Conservation (phyloP, 1,284 basidiomycete genomes). For the Coriolopsis trogii region DNA sequence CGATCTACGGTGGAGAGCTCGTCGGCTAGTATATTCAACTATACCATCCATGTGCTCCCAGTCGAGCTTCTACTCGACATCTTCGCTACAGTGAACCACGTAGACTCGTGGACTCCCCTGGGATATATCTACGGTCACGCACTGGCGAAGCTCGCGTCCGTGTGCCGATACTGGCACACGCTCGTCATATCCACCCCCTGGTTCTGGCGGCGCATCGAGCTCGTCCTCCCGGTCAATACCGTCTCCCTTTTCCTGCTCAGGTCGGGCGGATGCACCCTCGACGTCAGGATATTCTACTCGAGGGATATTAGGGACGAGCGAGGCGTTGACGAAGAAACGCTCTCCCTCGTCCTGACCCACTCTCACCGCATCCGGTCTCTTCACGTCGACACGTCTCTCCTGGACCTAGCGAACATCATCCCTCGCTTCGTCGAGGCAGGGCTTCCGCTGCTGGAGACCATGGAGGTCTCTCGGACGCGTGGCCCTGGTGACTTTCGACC, state of each 20-base stretch:
- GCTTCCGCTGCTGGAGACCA: slow-evolving; percentile 3
- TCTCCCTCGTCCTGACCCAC: slow-evolving; percentile 2
- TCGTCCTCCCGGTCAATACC: neutral
- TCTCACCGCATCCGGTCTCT: slow-evolving; percentile 6
- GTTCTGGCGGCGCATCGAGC: slow-evolving; percentile 13
- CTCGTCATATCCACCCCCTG: neutral
- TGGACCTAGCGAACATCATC: neutral
- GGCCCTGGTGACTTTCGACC: too few relatives aligned
- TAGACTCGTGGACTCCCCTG: neutral
- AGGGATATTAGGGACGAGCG: neutral
- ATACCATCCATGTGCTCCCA: neutral
- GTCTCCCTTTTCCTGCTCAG: neutral
- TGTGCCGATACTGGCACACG: slow-evolving; percentile 2
- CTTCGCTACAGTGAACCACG: neutral
- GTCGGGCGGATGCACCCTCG: slow-evolving; percentile 3
- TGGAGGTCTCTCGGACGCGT: too few relatives aligned
- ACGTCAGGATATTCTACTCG: slow-evolving; percentile 1
- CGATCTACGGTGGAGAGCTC: too few relatives aligned
- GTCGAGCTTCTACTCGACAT: neutral
- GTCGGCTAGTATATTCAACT: too few relatives aligned
- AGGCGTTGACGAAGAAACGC: neutral
- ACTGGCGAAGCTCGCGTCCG: slow-evolving; percentile 1
- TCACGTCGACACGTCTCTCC: neutral
- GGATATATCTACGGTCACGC: neutral
- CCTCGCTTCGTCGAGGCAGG: neutral